Base-by-base conservation (phyloP, 805 yeast genomes). In the Candida dajiaensis region DNA sequence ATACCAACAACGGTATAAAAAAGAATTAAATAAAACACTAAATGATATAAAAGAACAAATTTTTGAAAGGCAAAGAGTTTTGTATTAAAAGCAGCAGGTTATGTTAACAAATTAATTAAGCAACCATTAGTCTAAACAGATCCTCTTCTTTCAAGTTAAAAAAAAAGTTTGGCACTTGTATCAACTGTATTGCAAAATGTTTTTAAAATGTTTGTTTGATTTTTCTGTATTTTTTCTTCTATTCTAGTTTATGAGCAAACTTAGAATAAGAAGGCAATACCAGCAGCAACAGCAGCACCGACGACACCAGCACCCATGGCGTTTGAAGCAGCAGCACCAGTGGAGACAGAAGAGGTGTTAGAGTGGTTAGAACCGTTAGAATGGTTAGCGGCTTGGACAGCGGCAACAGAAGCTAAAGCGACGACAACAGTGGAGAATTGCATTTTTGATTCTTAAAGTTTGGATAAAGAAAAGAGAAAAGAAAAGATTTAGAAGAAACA, bases 251-350 rank as follows among this genome's bases (percentile, higher is more conserved):
- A 16, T 33, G 18, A 29, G 36, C 33, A 37, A 25, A 42, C 64
- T 67, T 70, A 71, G 68, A 71, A 69, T 62, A 70, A 66, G 70
- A 70, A 69, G 61, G 73, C 74, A 52, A 83, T 81, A 77, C 88
- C 90, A 63, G 89, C 90, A 57, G 89, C 90, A 58, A 85, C 86
- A 66, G 83, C 87, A 61, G 86, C 89, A 78, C 89, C 90, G 62
- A 83, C 71, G 65, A 81, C 78, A 72, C 85, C 83, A 65, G 88
- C 85, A 71, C 82, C 81, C 65, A 76, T 72, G 53, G 77, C 75
- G 68, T 71, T 73, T 57, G 74, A 67, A 53, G 68, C 72, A 61
- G 77, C 82, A 59, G 72, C 76, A 58, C 67, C 68, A 52, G 73
- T 66, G 38, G 84, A 69, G 51, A 63, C 64, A 66, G 71, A 70